phyloP scores from a whole-genome alignment of 2,329 filamentous ascomycete genomes.

The Arthrobotrys iridis region DNA sequence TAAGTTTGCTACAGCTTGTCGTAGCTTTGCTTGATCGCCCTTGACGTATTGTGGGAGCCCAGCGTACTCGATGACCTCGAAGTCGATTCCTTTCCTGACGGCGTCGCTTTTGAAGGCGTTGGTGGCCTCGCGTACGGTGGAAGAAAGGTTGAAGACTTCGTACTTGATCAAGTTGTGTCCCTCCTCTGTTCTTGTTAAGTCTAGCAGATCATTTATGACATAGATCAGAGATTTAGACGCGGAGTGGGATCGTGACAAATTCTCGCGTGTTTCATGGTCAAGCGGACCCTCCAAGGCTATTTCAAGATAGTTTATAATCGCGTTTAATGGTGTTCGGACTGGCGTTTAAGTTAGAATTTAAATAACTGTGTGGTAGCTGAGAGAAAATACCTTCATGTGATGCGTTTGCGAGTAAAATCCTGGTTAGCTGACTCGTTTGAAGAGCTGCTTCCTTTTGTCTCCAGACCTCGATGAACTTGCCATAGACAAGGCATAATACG shows the following conservation, averaged over 20 bases:
- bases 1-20: slow-evolving; percentile 83
- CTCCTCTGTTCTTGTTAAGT: slow-evolving; percentile 87
- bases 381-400: slow-evolving; percentile 72
- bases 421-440: slow-evolving; percentile 82
- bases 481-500: slow-evolving; percentile 86
- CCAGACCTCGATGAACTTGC: slow-evolving; percentile 92
- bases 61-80: slow-evolving; percentile 73
- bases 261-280: slow-evolving; percentile 84
- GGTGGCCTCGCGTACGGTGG: slow-evolving; percentile 79
- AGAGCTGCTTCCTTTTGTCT: slow-evolving; percentile 86
- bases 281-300: slow-evolving; percentile 84
- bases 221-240: slow-evolving; percentile 93
- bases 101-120: slow-evolving; percentile 78
- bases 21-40: slow-evolving; percentile 81
- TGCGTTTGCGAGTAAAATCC: slow-evolving; percentile 82
- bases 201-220: slow-evolving; percentile 90
- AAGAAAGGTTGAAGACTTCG: slow-evolving; percentile 77
- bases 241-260: slow-evolving; percentile 83
- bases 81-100: slow-evolving; percentile 77
- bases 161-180: slow-evolving; percentile 81
- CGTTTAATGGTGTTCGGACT: slow-evolving; percentile 87
- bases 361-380: neutral
- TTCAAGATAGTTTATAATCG: slow-evolving; percentile 93
- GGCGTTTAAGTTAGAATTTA: neutral
- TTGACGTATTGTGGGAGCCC: slow-evolving; percentile 76